A percentile compares a stretch with the other conserved stretches of the same genome.
phyloP scores from a whole-genome alignment of 2,329 filamentous ascomycete species.

The Fusarium mundagurra region DNA sequence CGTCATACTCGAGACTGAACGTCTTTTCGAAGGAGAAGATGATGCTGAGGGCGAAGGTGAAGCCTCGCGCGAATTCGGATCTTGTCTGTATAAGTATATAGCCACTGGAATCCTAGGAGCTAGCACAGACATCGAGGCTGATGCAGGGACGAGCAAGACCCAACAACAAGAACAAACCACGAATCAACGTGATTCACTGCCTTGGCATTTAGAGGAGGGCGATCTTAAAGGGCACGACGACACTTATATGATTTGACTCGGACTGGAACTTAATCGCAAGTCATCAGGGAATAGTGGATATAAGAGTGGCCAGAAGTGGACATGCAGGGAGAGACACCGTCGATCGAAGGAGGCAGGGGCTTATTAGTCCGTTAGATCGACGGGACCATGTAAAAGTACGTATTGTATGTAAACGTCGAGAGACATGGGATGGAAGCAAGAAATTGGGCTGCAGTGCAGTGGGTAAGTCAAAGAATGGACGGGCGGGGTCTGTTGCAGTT shows the following conservation, averaged over 20 bases:
- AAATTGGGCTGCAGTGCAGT: conserved; percentile 20
- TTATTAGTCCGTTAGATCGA: conserved; percentile 26
- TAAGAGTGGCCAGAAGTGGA: conserved; percentile 22
- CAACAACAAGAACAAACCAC: conserved; percentile 24
- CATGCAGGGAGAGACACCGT: conserved; percentile 26
- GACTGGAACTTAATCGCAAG: conserved; percentile 34
- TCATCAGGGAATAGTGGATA: conserved; percentile 25
- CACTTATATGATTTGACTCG: conserved; percentile 32
- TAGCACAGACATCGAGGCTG: conserved; percentile 28
- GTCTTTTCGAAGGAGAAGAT: conserved; percentile 40
- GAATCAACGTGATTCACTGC: conserved; percentile 12
- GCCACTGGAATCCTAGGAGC: conserved; percentile 32
- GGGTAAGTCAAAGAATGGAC: conserved; percentile 20
- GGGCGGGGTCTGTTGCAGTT: conserved; percentile 39
- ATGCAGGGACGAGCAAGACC: conserved; percentile 6
- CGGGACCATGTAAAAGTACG: not conserved
- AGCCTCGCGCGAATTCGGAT: conserved; percentile 18
- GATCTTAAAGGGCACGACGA: conserved; percentile 18
- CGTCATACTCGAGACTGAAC: conserved; percentile 54
- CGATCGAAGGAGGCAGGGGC: conserved; percentile 29
- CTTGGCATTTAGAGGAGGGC: not conserved
- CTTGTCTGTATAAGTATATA: conserved; percentile 41
- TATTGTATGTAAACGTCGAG: conserved; percentile 17
- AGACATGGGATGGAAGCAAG: conserved; percentile 25
- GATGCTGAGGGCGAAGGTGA: conserved; percentile 24